Base-by-base conservation (phyloP, 2,329 filamentous ascomycete species). In the Colletotrichum aenigma region DNA sequence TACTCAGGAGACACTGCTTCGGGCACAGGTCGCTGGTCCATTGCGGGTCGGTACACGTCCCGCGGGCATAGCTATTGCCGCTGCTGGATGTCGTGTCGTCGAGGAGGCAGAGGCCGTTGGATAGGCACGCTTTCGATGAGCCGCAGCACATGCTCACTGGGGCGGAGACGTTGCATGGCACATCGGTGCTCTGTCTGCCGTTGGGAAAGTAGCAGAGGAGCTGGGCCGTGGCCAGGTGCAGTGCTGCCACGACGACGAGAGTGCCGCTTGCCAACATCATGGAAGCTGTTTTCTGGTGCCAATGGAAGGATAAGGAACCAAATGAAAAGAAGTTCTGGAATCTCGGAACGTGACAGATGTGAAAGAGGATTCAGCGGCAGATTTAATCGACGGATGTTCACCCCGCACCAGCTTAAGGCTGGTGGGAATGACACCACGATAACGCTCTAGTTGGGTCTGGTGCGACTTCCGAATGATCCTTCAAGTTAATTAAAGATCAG, bases 101-200 rank as follows among this genome's bases (percentile, higher is more conserved):
- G 8, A 38, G 28, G 6, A 34, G n/a, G 66, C 66, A 69, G 66
- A 69, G 66, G 4, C 67, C 55, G 15, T 34, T 43, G 36, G 34
- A 21, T 2, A 69, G 52, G 2, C 66, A 70, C 16, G 56, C 67
- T 13, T 70, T 38, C 10, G 26, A 24, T 24, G 67, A 70, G 34
- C 24, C n/a, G 36, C 67, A 70, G 36, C 67, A 70, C 12, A 70
- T 43, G 26, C 67, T 70, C 55, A 62, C 67, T 18, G 56, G 34
- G 12, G 67, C 56, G 24, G 26, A 32, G n/a, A 43, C 26, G 34
- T 70, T 32, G 10, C 67, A 70, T 26, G 67, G 55, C 56, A 70
- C 36, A 24, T 70, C 55, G 36, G 34, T 8, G 56, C 67, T 70
- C 6, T 32, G 67, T 21, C 15, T 38, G n/a, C 67, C 67, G 26